These are phyloP conservation scores for Hansenula anomala DNA, from an alignment of 1,139 yeast species.

Conservation along the genomic window DNA sequence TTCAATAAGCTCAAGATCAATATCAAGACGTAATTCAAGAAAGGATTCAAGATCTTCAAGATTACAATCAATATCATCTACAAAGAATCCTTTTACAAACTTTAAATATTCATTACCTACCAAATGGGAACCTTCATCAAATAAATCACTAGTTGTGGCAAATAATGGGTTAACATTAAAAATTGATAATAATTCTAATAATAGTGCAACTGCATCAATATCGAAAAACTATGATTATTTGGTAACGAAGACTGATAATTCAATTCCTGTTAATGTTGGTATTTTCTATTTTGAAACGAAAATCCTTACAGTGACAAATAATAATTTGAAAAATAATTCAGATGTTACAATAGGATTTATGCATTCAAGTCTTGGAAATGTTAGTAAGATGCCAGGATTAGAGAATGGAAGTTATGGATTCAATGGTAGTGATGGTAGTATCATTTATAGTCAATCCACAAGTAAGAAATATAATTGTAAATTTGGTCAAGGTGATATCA, in stretches of 20 bases:
- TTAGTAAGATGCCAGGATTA: constrained; percentile 31
- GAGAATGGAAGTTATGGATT: constrained; percentile 52
- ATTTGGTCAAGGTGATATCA: constrained; percentile 53
- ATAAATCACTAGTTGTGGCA: constrained; percentile 26
- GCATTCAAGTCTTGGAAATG: constrained; percentile 8
- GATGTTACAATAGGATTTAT: constrained; percentile 41
- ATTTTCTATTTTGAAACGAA: constrained; percentile 55
- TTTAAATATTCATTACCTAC: constrained; percentile 31
- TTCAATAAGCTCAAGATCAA: constrained; percentile 4
- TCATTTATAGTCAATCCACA: constrained; percentile 35
- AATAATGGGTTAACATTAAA: constrained; percentile 30
- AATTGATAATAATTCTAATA: constrained; percentile 24
- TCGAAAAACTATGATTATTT: constrained; percentile 27
- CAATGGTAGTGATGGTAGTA: constrained; percentile 52
- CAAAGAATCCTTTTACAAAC: constrained; percentile 18
- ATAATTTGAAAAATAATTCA: constrained; percentile 32
- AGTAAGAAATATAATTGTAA: constrained; percentile 37
- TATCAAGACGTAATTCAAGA: constrained; percentile 6
- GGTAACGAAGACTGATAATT: constrained; percentile 37
- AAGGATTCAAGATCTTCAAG: constrained; percentile 6
- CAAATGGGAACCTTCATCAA: constrained; percentile 29
- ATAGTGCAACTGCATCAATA: constrained; percentile 13
- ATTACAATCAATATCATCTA: constrained; percentile 1
- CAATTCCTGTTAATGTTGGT: constrained; percentile 38
- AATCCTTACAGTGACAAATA: constrained; percentile 28